Base-by-base conservation (phyloP, 2,329 filamentous ascomycete species). In the Phialophora tarda region DNA sequence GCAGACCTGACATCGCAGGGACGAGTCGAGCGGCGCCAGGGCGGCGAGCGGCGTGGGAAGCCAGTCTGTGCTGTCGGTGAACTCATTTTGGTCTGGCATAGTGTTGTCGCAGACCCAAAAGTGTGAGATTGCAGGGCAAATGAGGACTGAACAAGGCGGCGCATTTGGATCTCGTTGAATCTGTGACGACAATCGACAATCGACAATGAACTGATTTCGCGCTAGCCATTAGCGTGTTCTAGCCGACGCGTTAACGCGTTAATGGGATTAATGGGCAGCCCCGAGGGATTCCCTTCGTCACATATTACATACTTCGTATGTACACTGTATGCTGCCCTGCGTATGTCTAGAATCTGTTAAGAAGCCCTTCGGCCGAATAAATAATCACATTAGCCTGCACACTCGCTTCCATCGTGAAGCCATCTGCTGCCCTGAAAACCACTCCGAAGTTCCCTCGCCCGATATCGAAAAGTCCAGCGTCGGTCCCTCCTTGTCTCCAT, bases 1-100 rank as follows among this genome's bases (percentile, higher is more conserved):
- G 86, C 95, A 99, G 67, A 99, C 91, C 78, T 98, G 92, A 79
- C 95, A 99, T 73, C 95, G 91, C 23, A 99, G 84, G 2, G 93
- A 88, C 67, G 90, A 88, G 75, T 99, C 95, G 69, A 99, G 74
- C 55, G 78, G 78, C 64, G 78, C 76, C 50, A 82, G 75, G 38
- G 76, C 71, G 14, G 76, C 75, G 62, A 83, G 77, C 51, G 82
- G 81, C 50, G 82, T 83, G 48, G 74, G 72, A 55, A 83, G 75
- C 81, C 81, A 84, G 74, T 83, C 80, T 56, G 81, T 81, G 47
- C 80, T 80, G 70, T 82, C 80, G 17, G 79, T 64, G 24, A 74
- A 61, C n/a, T 71, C 66, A 56, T 67, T 30, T 26, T 55, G 59
- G 17, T 65, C 65, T 48, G 60, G 62, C 71, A 71, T 71, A 12